Base-by-base conservation (phyloP, 2,329 filamentous ascomycete genomes). In the Fusarium zealandicum region DNA sequence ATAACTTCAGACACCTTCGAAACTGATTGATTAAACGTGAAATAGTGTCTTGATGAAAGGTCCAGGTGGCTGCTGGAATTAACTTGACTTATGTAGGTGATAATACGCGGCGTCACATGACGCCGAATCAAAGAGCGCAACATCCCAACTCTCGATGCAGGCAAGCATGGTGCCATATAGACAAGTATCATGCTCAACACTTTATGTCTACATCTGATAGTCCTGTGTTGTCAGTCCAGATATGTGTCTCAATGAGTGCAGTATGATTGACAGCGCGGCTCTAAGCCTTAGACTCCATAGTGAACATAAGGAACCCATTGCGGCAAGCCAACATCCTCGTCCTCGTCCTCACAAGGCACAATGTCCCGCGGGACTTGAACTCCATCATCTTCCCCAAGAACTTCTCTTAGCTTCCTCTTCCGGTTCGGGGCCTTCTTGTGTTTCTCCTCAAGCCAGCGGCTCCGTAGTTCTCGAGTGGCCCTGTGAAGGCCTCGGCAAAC, bases 81-180 rank as follows among this genome's bases (percentile, higher is more conserved):
- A 12, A 16, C 14, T 16, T 14, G 6, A 25, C 18, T 22, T 14
- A 4, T 14, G 5, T 2, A 40, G 39, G 22, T 8, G 3, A 8
- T 25, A 25, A 25, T 63, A 55, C 60, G 59, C 56, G 56, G 60
- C 41, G 5, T 25, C 63, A 59, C 37, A 42, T 61, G 36, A 16
- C 10, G 22, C 59, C 43, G 49, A 44, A 39, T 25, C 27, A 17
- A 37, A 14, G 30, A 35, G n/a, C 28, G 13, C 18, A 17, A 12
- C 31, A 44, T 44, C n/a, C 14, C 41, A 35, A 11, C 6, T 25
- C 22, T 25, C 5, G 22, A 25, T 5, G 8, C 22, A 7, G 22
- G 7, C 22, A 25, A 25, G 6, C 9, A 9, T 9, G 22, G 22
- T 25, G 22, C 8, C 22, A 25, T 25, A 8, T 25, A 22, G 20